Conservation (phyloP, 106 monocot species). For the Platanthera guangdongensis region DNA sequence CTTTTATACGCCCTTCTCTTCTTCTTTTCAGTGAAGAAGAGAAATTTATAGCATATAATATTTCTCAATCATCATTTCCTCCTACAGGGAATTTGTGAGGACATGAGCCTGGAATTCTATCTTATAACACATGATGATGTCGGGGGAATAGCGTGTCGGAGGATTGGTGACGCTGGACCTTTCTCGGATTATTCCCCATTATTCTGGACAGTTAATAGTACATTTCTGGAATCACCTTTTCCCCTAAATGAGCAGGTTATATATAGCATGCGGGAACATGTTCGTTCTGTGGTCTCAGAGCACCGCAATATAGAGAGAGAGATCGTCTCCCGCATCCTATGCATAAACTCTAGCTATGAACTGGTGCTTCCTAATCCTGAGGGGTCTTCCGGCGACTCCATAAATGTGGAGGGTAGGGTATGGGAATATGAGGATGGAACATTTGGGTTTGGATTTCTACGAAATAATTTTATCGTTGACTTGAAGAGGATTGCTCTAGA, state of each 20-base stretch:
- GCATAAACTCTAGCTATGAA: conserved; percentile 66
- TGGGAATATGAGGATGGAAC: conserved; percentile 80
- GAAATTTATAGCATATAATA: neutral
- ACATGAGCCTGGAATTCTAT: conserved; percentile 66
- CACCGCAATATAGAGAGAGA: conserved; percentile 12
- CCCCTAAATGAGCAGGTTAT: conserved; percentile 50
- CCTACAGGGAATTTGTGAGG: conserved; percentile 73
- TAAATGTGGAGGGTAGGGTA: conserved; percentile 80
- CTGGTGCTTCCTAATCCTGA: conserved; percentile 43
- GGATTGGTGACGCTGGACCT: conserved; percentile 43
- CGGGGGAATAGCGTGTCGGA: conserved; percentile 74
- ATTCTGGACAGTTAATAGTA: conserved; percentile 68
- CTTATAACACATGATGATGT: conserved; percentile 72
- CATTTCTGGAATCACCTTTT: conserved; percentile 64
- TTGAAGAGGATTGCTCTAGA: conserved; percentile 54
- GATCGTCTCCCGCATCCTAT: conserved; percentile 53
- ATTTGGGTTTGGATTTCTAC: conserved; percentile 85
- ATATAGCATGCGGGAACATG: conserved; percentile 42
- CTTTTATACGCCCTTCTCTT: neutral
- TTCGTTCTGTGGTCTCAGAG: conserved; percentile 18
- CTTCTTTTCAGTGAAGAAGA: neutral
- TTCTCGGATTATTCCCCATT: conserved; percentile 49
- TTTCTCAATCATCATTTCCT: conserved; percentile 18
- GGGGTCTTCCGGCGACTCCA: conserved; percentile 30
- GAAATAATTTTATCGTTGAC: conserved; percentile 63